These are phyloP conservation scores for Yarrowia alimentaria DNA, from an alignment of 805 yeast species.

Conservation along the genomic window DNA sequence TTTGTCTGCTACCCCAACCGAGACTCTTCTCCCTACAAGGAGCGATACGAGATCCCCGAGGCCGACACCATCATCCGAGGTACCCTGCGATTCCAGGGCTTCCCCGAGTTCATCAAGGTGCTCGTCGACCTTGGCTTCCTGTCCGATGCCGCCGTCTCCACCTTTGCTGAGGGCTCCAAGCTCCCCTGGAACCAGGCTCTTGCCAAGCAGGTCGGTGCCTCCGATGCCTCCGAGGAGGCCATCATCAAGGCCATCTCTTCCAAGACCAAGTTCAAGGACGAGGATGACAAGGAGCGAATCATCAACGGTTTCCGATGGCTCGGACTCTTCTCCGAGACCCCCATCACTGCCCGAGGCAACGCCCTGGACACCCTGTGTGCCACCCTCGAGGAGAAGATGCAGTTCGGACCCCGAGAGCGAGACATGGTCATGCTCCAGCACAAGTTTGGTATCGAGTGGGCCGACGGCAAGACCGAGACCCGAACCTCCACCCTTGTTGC, in stretches of 20 bases:
- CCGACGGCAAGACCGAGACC: constrained; percentile 83
- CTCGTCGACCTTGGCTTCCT: constrained; percentile 92
- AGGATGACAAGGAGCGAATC: constrained; percentile 81
- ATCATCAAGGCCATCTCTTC: constrained; percentile 70
- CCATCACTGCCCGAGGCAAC: constrained; percentile 84
- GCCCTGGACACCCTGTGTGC: constrained; percentile 97
- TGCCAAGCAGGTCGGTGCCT: constrained; percentile 69
- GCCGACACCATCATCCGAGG: constrained; percentile 97
- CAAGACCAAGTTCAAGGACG: constrained; percentile 76
- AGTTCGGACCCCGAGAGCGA: constrained; percentile 92
- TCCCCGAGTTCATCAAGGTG: constrained; percentile 96
- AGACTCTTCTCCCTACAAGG: constrained; percentile 92
- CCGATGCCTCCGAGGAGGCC: constrained; percentile 67
- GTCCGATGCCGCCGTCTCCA: constrained; percentile 66
- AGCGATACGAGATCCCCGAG: constrained; percentile 91
- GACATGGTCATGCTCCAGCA: constrained; percentile 95
- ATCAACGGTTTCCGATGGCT: constrained; percentile 89
- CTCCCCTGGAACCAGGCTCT: constrained; percentile 88
- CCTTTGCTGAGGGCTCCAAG: constrained; percentile 48
- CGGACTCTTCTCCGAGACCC: constrained; percentile 77
- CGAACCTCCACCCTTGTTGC: constrained; percentile 95
- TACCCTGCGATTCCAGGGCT: constrained; percentile 95
- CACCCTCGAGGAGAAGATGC: constrained; percentile 91
- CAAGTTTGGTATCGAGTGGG: constrained; percentile 96
- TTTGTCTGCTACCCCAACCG: constrained; percentile 97